These are phyloP conservation scores for Eutypa lata DNA, from an alignment of 2,329 filamentous ascomycete genomes.

Conservation along the genomic window DNA sequence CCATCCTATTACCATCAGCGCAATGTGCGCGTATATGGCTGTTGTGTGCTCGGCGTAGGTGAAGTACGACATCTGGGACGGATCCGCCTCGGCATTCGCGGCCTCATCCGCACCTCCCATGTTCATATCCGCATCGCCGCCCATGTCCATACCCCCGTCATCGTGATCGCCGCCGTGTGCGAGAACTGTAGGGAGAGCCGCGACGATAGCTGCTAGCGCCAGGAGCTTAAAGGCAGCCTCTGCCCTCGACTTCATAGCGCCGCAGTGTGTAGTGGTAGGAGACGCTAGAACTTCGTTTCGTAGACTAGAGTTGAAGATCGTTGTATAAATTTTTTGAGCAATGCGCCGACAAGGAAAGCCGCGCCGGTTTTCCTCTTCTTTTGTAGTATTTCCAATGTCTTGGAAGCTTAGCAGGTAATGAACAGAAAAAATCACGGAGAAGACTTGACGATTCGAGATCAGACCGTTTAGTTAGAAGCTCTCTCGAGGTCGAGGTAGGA, in stretches of 20 bases:
- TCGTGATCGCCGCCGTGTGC: slow-evolving; percentile 29
- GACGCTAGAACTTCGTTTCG: not conserved
- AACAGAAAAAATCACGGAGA: too few species aligned
- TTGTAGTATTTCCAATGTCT: too few species aligned
- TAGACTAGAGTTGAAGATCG: too few species aligned
- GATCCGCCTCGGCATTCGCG: slow-evolving; percentile 19
- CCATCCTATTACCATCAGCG: slow-evolving; percentile 67
- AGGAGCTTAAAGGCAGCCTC: slow-evolving; percentile 21
- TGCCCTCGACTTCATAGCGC: slow-evolving; percentile 20
- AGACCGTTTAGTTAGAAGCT: not conserved
- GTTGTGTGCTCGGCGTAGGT: slow-evolving; percentile 33
- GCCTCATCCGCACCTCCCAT: slow-evolving; percentile 30
- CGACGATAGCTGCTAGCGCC: slow-evolving; percentile 25
- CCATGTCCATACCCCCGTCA: slow-evolving; percentile 29
- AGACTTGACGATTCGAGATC: too few species aligned
- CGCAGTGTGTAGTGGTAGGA: slow-evolving; percentile 1
- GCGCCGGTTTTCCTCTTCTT: too few species aligned
- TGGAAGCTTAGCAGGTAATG: too few species aligned
- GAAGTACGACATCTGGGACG: slow-evolving; percentile 37
- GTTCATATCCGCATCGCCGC: slow-evolving; percentile 21
- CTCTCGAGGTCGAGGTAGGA: slow-evolving; percentile 38
- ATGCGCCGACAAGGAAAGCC: too few species aligned
- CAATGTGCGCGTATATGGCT: slow-evolving; percentile 56
- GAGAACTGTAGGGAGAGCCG: slow-evolving; percentile 27
- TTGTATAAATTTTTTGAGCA: too few species aligned